Percentiles rank a stretch among this genome's conserved stretches.
Conservation (phyloP, 2,329 filamentous ascomycete species). For the Pyrenochaeta sp. region DNA sequence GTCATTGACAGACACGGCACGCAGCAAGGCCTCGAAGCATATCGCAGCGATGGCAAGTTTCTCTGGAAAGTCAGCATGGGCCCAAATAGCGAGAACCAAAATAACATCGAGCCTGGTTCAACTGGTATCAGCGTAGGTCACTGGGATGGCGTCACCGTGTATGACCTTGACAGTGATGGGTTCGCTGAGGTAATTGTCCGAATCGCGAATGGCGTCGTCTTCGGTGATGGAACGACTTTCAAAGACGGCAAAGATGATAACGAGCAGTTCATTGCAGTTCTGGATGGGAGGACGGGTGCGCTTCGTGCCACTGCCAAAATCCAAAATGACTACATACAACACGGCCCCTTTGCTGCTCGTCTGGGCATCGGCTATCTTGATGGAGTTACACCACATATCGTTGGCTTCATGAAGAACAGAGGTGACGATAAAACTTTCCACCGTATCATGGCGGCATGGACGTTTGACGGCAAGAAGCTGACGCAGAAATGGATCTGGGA, state of each 20-base stretch:
- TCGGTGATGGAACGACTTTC: slow-evolving; percentile 11
- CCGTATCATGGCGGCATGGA: slow-evolving; percentile 13
- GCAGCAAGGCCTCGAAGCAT: slow-evolving; percentile 11
- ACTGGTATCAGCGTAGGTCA: slow-evolving; percentile 12
- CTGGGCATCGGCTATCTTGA: slow-evolving; percentile 8
- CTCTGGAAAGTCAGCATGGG: slow-evolving; percentile 13
- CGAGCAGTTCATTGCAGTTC: slow-evolving; percentile 12
- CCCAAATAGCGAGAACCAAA: slow-evolving; percentile 14
- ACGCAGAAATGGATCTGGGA: slow-evolving; percentile 10
- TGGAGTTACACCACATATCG: slow-evolving; percentile 9
- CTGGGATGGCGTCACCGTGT: slow-evolving; percentile 15
- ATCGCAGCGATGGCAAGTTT: slow-evolving; percentile 9
- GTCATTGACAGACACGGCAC: slow-evolving; percentile 11
- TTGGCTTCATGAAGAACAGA: slow-evolving; percentile 18
- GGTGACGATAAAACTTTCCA: slow-evolving; percentile 11
- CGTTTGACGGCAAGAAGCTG: slow-evolving; percentile 4
- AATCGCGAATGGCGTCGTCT: slow-evolving; percentile 12
- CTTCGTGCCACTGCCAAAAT: slow-evolving; percentile 6
- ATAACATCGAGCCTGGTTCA: slow-evolving; percentile 15
- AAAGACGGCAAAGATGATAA: slow-evolving; percentile 2
- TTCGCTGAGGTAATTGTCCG: slow-evolving; percentile 11
- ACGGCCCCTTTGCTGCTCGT: slow-evolving; percentile 16
- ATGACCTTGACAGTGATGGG: slow-evolving; percentile 15
- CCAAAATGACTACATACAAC: slow-evolving; percentile 9
- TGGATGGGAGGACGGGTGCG: slow-evolving; percentile 9